Percentiles rank a stretch among this genome's conserved stretches.
Conservation (phyloP, 108 stramenopile genomes). For the Cylindrotheca fusiformis region DNA sequence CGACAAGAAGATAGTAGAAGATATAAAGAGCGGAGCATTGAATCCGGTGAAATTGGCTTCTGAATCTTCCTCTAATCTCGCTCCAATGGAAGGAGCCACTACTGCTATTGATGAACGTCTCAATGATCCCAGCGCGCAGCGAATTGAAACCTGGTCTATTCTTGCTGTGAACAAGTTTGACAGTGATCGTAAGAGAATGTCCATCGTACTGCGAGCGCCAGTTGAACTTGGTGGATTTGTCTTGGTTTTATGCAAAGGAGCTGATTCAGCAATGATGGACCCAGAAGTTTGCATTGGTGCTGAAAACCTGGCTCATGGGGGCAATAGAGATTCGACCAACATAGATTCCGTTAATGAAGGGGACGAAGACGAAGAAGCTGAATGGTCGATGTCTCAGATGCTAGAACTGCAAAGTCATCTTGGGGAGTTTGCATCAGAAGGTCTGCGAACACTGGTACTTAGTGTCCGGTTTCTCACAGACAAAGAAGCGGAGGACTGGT, state of each 20-base stretch:
- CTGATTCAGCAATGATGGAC: conserved; percentile 90
- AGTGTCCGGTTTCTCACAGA: conserved; percentile 81
- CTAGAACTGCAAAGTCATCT: conserved; percentile 77
- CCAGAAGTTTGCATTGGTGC: conserved; percentile 48
- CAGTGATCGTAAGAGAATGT: conserved; percentile 94
- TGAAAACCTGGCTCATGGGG: conserved; percentile 5
- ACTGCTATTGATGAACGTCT: conserved; percentile 14
- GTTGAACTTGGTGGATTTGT: conserved; percentile 68
- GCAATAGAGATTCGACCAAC: conserved; percentile 3
- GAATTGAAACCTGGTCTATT: conserved; percentile 72
- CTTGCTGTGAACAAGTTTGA: conserved; percentile 95
- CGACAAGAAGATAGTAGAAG: conserved; percentile 41
- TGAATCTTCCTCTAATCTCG: conserved; percentile 37
- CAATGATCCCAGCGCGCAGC: conserved; percentile 9
- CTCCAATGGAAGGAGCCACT: conserved; percentile 12
- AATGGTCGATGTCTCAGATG: conserved; percentile 55
- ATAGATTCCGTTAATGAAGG: conserved; percentile 12
- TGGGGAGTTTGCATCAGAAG: conserved; percentile 90
- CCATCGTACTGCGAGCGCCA: conserved; percentile 84
- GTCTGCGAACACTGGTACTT: conserved; percentile 93
- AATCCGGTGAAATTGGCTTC: conserved; percentile 51
- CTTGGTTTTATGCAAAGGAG: conserved; percentile 88
- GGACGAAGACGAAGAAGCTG: conserved; percentile 24
- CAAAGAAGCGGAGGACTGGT: conserved; percentile 78
- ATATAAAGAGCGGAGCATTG: conserved; percentile 50